These are phyloP conservation scores for Elongisporangium prolatum DNA, from an alignment of 352 stramenopile species.

Conservation along the genomic window DNA sequence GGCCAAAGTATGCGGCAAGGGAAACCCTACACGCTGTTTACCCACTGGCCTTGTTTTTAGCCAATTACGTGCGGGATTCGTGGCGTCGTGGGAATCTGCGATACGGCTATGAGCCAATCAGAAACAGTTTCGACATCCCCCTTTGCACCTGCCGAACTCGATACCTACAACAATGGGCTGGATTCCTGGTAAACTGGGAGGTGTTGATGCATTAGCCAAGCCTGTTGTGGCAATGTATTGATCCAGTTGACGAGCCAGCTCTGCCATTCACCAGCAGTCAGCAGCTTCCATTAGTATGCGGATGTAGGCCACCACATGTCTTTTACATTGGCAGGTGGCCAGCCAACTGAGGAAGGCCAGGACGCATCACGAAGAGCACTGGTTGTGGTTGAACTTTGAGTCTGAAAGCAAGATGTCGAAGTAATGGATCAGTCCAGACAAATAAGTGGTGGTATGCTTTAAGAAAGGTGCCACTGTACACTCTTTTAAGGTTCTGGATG, in stretches of 20 bases:
- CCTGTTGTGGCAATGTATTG: background rate
- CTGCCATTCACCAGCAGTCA: background rate
- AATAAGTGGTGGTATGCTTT: background rate
- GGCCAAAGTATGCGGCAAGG: background rate
- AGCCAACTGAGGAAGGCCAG: background rate
- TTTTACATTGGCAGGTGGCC: background rate
- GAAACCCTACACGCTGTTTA: background rate
- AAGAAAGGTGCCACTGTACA: background rate
- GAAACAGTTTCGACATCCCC: background rate
- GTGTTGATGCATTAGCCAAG: no score
- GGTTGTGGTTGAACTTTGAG: background rate
- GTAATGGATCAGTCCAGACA: background rate
- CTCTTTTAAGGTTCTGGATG: background rate
- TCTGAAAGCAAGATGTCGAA: background rate
- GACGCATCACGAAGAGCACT: background rate
- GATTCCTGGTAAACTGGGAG: background rate
- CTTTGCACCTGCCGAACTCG: background rate
- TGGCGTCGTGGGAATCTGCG: background rate
- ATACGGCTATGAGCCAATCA: background rate
- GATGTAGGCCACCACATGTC: background rate
- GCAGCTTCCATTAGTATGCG: background rate
- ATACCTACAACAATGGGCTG: background rate
- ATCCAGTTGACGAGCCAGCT: background rate
- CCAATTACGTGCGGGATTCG: background rate
- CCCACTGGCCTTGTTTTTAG: background rate